Base-by-base conservation (phyloP, 768 basidiomycete genomes). In the Phylloporus sp. region DNA sequence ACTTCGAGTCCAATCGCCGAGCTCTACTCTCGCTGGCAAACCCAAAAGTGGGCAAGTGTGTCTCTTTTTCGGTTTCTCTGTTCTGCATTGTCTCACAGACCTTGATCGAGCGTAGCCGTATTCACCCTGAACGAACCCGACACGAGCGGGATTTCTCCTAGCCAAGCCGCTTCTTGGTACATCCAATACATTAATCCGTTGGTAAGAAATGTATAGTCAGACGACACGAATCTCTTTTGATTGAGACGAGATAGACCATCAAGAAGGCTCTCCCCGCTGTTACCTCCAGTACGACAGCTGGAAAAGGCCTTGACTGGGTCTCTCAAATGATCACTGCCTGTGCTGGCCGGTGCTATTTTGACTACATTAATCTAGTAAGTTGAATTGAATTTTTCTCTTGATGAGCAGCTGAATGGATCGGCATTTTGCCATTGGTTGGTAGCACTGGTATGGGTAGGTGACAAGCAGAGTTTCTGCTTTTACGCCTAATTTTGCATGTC, bases 211-310 rank as follows among this genome's bases (percentile, higher is more conserved):
- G 3, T 2, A 14, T 42, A n/a, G 18, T 26, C 14, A 20, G n/a
- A 36, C 21, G 4, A 9, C 15, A 15, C 8, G 31, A 31, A 5
- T n/a, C 9, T 18, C 13, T 2, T 6, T 28, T 52, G 3, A 54
- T 7, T 9, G 4, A 14, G 42, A 34, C 2, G 24, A 46, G 38
- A 26, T 32, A 70, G 69, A 9, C 61, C 1, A 66, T 70, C 32
- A 67, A 66, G 60, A 71, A 69, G 42, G 69, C 69, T 2, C 64
- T 71, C 24, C 69, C 69, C 6, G 63, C 69, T 0, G 60, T 71
- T 8, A 64, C 68, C 9, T 66, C 69, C 17, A 69, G 67, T n/a
- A 43, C 48, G 10, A 22, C 44, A 6, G 18, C 68, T 27, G 68
- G 68, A 2, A 35, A 69, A 45, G 69, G 69, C 14, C 44, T 71